These are phyloP conservation scores for Carpinus viminea DNA, from an alignment of 306 rosid species.

Conservation along the genomic window DNA sequence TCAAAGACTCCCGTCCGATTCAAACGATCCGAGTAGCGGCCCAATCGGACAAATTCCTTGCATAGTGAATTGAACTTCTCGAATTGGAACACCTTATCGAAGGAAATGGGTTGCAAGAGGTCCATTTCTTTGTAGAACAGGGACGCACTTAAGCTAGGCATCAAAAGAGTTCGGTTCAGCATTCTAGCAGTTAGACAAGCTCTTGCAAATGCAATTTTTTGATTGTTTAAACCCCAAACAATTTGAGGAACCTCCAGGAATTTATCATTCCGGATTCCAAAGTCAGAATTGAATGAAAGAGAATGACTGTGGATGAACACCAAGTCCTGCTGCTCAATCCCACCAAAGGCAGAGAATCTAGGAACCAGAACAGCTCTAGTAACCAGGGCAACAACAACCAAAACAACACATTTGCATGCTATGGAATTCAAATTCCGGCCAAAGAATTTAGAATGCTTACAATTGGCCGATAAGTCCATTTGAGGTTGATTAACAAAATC, in stretches of 20 bases:
- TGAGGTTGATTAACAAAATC: conserved; percentile 28
- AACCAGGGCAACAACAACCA: conserved; percentile 53
- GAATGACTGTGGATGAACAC: conserved; percentile 36
- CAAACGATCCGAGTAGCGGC: conserved; percentile 42
- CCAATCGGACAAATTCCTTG: conserved; percentile 60
- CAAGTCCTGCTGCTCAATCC: conserved; percentile 46
- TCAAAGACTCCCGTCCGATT: conserved; percentile 51
- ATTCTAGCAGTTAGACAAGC: conserved; percentile 85
- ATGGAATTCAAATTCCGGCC: conserved; percentile 51
- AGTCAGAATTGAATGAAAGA: conserved; percentile 25
- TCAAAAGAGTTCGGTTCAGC: conserved; percentile 78
- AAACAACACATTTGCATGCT: conserved; percentile 57
- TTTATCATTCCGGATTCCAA: conserved; percentile 51
- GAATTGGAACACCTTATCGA: conserved; percentile 73
- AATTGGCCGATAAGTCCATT: conserved; percentile 56
- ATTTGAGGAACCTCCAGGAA: conserved; percentile 85
- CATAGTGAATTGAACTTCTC: conserved; percentile 70
- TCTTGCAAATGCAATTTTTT: conserved; percentile 86
- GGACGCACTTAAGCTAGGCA: conserved; percentile 95
- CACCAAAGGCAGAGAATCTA: conserved; percentile 36
- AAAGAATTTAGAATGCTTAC: conserved; percentile 37
- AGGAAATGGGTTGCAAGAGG: conserved; percentile 68
- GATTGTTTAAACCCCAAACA: conserved; percentile 93
- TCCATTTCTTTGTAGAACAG: conserved; percentile 84
- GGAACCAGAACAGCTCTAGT: conserved; percentile 58